Conservation (phyloP, 108 stramenopile species). For the Fistulifera pelliculosa region DNA sequence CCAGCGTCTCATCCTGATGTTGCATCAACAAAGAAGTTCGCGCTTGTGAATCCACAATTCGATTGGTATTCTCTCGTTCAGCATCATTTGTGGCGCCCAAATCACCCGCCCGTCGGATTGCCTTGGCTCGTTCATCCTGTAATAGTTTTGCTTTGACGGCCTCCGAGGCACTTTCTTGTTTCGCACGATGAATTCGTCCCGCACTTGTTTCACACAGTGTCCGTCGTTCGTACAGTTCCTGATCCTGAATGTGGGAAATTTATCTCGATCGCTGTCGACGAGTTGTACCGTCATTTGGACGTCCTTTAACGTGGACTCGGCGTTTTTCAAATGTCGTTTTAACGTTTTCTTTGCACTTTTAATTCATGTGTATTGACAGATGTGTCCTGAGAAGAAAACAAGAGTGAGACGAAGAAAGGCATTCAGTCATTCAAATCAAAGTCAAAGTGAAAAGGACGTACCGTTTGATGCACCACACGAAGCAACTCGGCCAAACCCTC, state of each 20-base stretch:
- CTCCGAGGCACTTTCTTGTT: constrained; percentile 51
- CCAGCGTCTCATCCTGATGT: constrained; percentile 79
- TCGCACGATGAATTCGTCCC: constrained; percentile 37
- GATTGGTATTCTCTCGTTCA: constrained; percentile 29
- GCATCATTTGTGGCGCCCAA: constrained; percentile 26
- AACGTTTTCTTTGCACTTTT: constrained; percentile 70
- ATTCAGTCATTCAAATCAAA: too few relatives aligned
- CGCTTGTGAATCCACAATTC: constrained; percentile 44
- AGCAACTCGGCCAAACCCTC: constrained; percentile 45
- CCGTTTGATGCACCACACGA: constrained; percentile 53
- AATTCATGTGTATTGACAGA: constrained; percentile 55
- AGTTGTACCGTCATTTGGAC: constrained; percentile 57
- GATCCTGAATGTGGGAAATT: constrained; percentile 60
- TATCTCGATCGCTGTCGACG: constrained; percentile 47
- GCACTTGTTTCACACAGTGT: constrained; percentile 43
- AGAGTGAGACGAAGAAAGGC: not conserved
- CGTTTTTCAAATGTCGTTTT: constrained; percentile 63
- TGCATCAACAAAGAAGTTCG: constrained; percentile 67
- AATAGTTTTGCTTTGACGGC: constrained; percentile 49
- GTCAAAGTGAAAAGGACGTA: constrained; percentile 19
- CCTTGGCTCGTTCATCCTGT: constrained; percentile 58
- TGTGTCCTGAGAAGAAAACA: constrained; percentile 40
- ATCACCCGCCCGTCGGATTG: constrained; percentile 34
- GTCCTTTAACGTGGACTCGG: constrained; percentile 61
- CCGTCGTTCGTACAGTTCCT: constrained; percentile 47